Evolutionary conservation across 306 rosid genomes (phyloP).

Genomic region (Malus orientalis): DNA sequence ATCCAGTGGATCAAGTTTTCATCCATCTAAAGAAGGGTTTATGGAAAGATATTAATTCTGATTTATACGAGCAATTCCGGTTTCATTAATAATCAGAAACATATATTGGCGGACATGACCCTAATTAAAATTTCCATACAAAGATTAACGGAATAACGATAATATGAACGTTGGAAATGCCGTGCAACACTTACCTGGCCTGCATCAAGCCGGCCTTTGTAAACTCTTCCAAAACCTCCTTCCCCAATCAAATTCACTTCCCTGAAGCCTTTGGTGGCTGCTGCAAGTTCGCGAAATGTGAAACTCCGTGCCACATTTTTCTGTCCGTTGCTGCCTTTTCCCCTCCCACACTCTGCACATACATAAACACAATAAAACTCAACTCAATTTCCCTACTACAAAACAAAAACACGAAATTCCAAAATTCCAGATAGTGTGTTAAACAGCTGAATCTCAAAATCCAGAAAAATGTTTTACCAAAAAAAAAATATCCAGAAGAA

Average conservation of each 20-base stretch:
- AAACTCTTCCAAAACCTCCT: conserved; percentile 97
- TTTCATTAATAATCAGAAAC: not conserved
- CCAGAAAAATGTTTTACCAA: not conserved
- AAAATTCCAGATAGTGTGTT: not conserved
- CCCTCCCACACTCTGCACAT: conserved; percentile 31
- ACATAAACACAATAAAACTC: not conserved
- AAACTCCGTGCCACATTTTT: conserved; percentile 42
- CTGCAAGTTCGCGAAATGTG: conserved; percentile 75
- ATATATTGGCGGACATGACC: not conserved
- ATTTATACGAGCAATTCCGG: not conserved
- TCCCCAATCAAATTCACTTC: conserved; percentile 78
- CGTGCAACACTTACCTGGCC: conserved; percentile 44
- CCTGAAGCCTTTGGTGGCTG: conserved; percentile 63
- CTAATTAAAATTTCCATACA: not conserved
- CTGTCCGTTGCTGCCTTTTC: conserved; percentile 21
- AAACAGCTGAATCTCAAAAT: not conserved
- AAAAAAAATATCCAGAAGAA: not conserved
- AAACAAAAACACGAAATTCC: not conserved
- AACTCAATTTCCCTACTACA: not conserved
- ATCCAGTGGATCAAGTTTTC: not conserved
- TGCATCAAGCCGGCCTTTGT: conserved; percentile 72
- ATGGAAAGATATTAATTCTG: not conserved
- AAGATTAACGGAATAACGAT: not conserved
- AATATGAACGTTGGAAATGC: not conserved
- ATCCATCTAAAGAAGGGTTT: not conserved